These are phyloP conservation scores for Hypomyces rosellus DNA, from an alignment of 2,329 filamentous ascomycete genomes.

Conservation along the genomic window DNA sequence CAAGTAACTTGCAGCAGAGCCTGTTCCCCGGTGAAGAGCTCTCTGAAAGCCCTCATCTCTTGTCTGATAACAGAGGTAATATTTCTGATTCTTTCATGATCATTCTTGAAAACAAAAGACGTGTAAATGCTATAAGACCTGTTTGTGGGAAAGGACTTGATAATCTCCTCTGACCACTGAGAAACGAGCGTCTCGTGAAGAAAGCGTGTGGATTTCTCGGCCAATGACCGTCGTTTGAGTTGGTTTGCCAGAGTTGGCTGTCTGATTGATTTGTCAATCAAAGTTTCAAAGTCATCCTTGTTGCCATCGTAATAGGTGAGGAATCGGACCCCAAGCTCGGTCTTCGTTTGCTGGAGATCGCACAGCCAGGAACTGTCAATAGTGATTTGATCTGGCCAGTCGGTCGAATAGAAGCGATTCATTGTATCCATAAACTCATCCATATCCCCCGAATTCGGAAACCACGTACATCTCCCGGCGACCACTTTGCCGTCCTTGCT, in stretches of 20 bases:
- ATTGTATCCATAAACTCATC: constrained; percentile 15
- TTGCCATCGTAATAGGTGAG: constrained; percentile 14
- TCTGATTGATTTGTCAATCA: constrained; percentile 5
- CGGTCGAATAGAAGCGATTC: constrained; percentile 19
- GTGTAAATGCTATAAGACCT: constrained; percentile 21
- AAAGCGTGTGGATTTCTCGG: constrained; percentile 20
- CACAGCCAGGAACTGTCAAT: constrained; percentile 21
- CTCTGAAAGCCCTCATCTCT: constrained; percentile 14
- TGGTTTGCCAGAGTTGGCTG: constrained; percentile 9
- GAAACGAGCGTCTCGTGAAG: constrained; percentile 23
- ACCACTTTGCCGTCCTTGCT: constrained; percentile 12
- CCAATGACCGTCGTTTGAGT: constrained; percentile 16
- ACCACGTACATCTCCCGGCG: constrained; percentile 22
- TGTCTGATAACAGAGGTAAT: background rate
- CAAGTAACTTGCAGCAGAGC: constrained; percentile 18
- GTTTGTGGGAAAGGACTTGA: constrained; percentile 13
- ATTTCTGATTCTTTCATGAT: constrained; percentile 10
- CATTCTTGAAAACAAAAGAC: constrained; percentile 14
- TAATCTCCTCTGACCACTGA: constrained; percentile 24
- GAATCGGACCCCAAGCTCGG: constrained; percentile 10
- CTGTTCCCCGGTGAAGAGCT: constrained; percentile 13
- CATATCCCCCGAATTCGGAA: background rate
- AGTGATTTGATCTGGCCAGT: constrained; percentile 23
- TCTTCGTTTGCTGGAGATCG: constrained; percentile 5
- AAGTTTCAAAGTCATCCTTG: constrained; percentile 1